Conservation (phyloP, 306 rosid genomes). For the Casuarina equisetifolia region DNA sequence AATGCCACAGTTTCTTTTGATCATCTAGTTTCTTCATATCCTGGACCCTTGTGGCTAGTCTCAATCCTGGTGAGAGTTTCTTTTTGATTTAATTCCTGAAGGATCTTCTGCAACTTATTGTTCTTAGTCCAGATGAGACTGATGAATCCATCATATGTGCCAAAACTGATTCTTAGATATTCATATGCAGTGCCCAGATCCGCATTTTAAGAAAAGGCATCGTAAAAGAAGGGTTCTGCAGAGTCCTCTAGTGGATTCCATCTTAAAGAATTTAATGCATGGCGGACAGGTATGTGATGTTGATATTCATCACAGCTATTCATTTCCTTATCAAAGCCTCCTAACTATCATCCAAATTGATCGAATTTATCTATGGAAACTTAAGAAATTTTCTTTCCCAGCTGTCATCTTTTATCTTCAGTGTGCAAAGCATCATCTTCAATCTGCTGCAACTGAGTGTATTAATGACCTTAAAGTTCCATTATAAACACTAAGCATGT, state of each 20-base stretch:
- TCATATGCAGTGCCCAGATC: slow-evolving; percentile 89
- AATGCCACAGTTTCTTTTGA: slow-evolving; percentile 83
- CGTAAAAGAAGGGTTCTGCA: slow-evolving; percentile 87
- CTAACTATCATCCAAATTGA: background rate
- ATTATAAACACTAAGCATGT: background rate
- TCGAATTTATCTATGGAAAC: background rate
- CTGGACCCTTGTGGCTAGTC: slow-evolving; percentile 77
- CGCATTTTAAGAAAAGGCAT: slow-evolving; percentile 87
- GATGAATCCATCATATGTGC: background rate
- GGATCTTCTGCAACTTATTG: background rate
- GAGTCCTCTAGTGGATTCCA: slow-evolving; percentile 68
- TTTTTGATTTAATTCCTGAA: slow-evolving; percentile 5
- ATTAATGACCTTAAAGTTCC: background rate
- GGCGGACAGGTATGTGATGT: slow-evolving; percentile 68
- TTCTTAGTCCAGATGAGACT: background rate
- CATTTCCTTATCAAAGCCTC: background rate
- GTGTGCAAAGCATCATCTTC: background rate
- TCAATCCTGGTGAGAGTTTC: slow-evolving; percentile 58
- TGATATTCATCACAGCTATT: background rate
- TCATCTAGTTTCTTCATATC: slow-evolving; percentile 67
- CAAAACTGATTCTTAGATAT: slow-evolving; percentile 17
- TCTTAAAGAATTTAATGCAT: slow-evolving; percentile 48
- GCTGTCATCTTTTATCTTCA: background rate
- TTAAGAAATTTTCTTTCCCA: background rate
- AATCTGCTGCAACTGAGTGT: background rate